Percentiles rank a stretch among this genome's conserved stretches.
Evolutionary conservation across 805 yeast genomes (phyloP).

Genomic region (Suhomyces emberorum): DNA sequence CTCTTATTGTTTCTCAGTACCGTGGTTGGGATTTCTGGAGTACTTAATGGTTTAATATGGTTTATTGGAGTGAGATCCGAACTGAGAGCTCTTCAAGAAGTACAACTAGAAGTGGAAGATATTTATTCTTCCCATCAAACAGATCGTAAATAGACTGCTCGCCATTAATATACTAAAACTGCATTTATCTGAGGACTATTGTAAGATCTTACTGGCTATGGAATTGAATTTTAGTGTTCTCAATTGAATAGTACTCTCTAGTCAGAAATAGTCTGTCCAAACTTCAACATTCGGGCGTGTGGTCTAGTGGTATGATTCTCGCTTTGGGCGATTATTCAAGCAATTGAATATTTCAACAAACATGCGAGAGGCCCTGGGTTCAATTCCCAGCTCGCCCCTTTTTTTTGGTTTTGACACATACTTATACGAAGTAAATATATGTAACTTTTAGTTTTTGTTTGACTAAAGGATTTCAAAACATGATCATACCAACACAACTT

Average conservation of each 20-base stretch:
- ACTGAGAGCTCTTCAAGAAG: slow-evolving; percentile 71
- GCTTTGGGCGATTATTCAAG: slow-evolving; percentile 21
- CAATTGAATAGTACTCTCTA: no score
- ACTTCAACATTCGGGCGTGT: slow-evolving; percentile 19
- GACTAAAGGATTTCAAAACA: no score
- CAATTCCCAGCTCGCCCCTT: slow-evolving; percentile 52
- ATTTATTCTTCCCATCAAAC: slow-evolving; percentile 3
- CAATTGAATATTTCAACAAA: slow-evolving; percentile 9
- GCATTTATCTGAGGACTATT: no score
- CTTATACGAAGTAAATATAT: no score
- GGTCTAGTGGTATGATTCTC: slow-evolving; percentile 36
- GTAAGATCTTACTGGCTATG: no score
- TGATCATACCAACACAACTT: no score
- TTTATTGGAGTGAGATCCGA: slow-evolving; percentile 80
- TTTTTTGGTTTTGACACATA: slow-evolving; percentile 8
- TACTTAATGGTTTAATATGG: slow-evolving; percentile 74
- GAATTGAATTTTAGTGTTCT: no score
- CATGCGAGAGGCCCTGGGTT: slow-evolving; percentile 63
- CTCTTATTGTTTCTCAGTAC: slow-evolving; percentile 52
- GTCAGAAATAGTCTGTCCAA: no score
- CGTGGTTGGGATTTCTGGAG: slow-evolving; percentile 61
- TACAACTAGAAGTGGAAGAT: slow-evolving; percentile 60
- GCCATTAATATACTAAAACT: no score
- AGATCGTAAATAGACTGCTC: background rate
- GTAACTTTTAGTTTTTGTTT: no score